Evolutionary conservation across 2,329 filamentous ascomycete genomes (phyloP), one percentile per base, ranked within the genome.

Genomic region (Fusarium virguliforme): DNA sequence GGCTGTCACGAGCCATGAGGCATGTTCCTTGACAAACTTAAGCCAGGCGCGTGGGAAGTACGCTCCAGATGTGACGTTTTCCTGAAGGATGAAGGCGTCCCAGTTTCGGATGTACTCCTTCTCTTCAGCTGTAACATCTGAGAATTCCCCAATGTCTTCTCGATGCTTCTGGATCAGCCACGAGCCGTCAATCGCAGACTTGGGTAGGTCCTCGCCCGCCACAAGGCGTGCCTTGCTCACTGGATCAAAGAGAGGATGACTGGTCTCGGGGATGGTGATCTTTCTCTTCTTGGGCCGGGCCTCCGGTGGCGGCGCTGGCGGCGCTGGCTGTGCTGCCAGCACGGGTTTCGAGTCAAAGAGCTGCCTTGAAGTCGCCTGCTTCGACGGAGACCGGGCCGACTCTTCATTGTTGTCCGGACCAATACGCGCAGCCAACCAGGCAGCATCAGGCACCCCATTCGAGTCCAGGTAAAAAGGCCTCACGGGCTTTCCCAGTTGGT

Each of bases 141-240:
- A 85, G 72, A 88, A 89, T 67, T 90, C 88, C 30, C 83, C 81
- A 60, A 90, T 85, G 59, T 84, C 85, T 62, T 90, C 86, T 8
- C 86, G 83, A 65, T 90, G 88, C 77, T 89, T 89, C 67, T 89
- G 87, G 32, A 88, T 82, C 8, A 89, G 81, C 88, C 88, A 90
- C 24, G 80, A 79, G 62, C 84, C 84, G 73, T 89, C 85, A 4
- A 84, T 79, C 4, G 78, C 77, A 4, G 79, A 77, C 22, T 81
- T 81, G 3, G 85, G 84, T 26, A 89, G 79, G 26, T 83, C 79
- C 2, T 85, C 81, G 3, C 86, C 87, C 1, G 87, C 82, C 34
- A 83, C 81, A 24, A 90, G 81, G 8, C 79, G 80, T 8, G 84
- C 83, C 74, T 88, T 89, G 79, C 86, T 89, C 10, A 89, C 81